These are phyloP conservation scores for Candida incommunis DNA, from an alignment of 805 yeast genomes.

Conservation along the genomic window DNA sequence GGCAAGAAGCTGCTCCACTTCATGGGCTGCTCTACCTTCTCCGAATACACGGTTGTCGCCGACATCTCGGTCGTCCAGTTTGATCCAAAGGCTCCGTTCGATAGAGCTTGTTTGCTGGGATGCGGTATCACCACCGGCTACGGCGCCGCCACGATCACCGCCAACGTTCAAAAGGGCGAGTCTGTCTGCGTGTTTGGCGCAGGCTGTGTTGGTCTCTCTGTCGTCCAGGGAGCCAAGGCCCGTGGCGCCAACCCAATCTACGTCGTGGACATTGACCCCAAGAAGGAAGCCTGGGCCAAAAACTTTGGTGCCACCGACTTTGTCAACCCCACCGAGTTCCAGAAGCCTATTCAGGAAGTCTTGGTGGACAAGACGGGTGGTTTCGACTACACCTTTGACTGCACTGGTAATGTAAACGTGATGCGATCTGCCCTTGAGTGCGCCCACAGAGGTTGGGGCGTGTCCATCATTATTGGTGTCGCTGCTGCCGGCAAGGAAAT, in stretches of 20 bases:
- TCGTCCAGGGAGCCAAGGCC: slow-evolving; percentile 83
- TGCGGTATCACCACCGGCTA: slow-evolving; percentile 98
- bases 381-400: slow-evolving; percentile 88
- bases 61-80: slow-evolving; percentile 94
- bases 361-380: slow-evolving; percentile 91
- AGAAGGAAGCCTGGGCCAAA: slow-evolving; percentile 71
- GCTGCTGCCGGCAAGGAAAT: slow-evolving; percentile 98
- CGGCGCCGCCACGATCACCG: slow-evolving; percentile 94
- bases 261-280: slow-evolving; percentile 76
- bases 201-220: slow-evolving; percentile 94
- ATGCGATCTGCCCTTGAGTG: slow-evolving; percentile 96
- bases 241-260: slow-evolving; percentile 68
- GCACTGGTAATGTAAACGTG: slow-evolving; percentile 91
- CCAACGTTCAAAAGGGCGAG: slow-evolving; percentile 81
- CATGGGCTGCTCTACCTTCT: slow-evolving; percentile 97
- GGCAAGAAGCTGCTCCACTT: slow-evolving; percentile 81
- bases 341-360: slow-evolving; percentile 65
- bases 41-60: slow-evolving; percentile 96
- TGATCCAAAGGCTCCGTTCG: slow-evolving; percentile 68
- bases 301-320: slow-evolving; percentile 95
- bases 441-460: slow-evolving; percentile 99
- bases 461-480: slow-evolving; percentile 88
- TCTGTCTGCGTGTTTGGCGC: slow-evolving; percentile 95
- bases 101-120: slow-evolving; percentile 83
- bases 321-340: slow-evolving; percentile 67